Percentiles rank a stretch among this genome's conserved stretches.
These are phyloP conservation scores for Apiospora sp. DNA, from an alignment of 2,329 filamentous ascomycete species.

Conservation along the genomic window DNA sequence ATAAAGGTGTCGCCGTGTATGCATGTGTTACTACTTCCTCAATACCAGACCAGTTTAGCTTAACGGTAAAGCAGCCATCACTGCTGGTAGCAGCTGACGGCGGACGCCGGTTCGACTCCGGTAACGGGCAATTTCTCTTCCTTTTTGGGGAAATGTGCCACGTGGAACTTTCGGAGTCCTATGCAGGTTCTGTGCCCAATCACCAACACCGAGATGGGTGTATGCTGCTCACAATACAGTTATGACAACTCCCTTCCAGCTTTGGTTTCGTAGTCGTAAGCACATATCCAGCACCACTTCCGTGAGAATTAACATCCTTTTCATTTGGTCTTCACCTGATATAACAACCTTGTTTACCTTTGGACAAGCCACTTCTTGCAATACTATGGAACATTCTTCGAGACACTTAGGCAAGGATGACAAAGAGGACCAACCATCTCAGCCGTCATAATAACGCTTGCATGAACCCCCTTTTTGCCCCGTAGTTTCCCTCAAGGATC, in stretches of 20 bases:
- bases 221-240: no score
- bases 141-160: neutral
- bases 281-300: no score
- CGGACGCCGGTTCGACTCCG: neutral
- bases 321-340: no score
- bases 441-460: neutral
- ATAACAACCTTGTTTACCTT: neutral
- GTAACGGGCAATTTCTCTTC: neutral
- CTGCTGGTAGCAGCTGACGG: no score
- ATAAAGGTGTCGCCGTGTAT: no score
- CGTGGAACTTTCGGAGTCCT: no score
- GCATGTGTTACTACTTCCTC: no score
- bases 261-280: no score
- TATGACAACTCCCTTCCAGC: no score
- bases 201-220: no score
- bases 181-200: no score
- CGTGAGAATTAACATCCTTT: no score
- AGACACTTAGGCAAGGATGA: neutral
- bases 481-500: neutral
- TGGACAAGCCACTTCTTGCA: neutral
- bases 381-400: neutral
- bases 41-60: neutral
- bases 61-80: neutral
- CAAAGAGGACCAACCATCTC: neutral
- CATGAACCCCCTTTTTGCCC: neutral